Conservation (phyloP, 1,284 basidiomycete species). For the Cryptococcus hybrid region DNA sequence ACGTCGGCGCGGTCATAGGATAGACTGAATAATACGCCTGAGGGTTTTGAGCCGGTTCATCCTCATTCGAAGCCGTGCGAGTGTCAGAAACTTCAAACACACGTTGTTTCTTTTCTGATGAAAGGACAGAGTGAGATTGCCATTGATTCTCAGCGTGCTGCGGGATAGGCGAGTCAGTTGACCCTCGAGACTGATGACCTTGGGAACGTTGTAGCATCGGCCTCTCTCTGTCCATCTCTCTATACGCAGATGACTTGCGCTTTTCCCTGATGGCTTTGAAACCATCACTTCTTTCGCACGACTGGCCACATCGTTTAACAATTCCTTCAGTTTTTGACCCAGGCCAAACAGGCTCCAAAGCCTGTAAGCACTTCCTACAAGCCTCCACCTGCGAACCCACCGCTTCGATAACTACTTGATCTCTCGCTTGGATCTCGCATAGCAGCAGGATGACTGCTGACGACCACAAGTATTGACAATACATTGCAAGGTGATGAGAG, state of each 20-base stretch:
- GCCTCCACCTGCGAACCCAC: conserved; percentile 80
- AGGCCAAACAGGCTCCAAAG: conserved; percentile 84
- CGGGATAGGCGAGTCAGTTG: not conserved
- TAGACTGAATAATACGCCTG: not conserved
- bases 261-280: conserved; percentile 20
- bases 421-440: conserved; percentile 77
- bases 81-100: conserved; percentile 31
- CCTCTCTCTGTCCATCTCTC: not conserved
- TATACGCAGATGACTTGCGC: conserved; percentile 18
- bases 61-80: conserved; percentile 15
- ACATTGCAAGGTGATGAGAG: conserved; percentile 85
- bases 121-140: not conserved
- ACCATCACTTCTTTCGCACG: conserved; percentile 42
- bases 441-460: conserved; percentile 82
- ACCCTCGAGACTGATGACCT: not conserved
- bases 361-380: conserved; percentile 66
- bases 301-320: conserved; percentile 45
- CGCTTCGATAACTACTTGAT: conserved; percentile 62
- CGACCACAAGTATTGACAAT: conserved; percentile 86
- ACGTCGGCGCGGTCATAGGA: not conserved
- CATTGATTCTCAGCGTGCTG: not conserved
- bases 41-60: not conserved
- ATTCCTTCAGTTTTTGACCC: conserved; percentile 73
- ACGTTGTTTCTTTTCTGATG: conserved; percentile 9
- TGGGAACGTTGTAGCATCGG: conserved; percentile 6